These are phyloP conservation scores for Paracorniculantispora psalliotae DNA, from an alignment of 2,329 filamentous ascomycete species.

Conservation along the genomic window DNA sequence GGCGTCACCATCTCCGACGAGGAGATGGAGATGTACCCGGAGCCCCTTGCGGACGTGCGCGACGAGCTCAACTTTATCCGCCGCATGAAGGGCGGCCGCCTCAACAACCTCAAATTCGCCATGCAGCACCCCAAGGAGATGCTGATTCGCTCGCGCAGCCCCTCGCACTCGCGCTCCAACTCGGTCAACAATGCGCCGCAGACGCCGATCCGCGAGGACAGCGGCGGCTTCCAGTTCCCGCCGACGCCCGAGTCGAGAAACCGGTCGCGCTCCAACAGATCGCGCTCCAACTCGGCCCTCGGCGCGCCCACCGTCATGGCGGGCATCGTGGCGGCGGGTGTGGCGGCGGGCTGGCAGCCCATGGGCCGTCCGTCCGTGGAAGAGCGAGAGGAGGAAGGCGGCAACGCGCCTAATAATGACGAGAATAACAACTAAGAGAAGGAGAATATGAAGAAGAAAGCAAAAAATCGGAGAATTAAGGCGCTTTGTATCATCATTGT, in stretches of 20 bases:
- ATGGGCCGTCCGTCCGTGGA: constrained; percentile 44
- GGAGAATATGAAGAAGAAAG: not conserved
- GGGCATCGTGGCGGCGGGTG: constrained; percentile 72
- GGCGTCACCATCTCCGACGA: constrained; percentile 60
- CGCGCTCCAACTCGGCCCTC: constrained; percentile 64
- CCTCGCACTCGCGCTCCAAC: constrained; percentile 60
- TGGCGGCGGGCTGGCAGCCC: constrained; percentile 73
- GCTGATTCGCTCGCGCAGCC: constrained; percentile 59
- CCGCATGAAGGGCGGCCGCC: constrained; percentile 72
- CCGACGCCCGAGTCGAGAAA: constrained; percentile 57
- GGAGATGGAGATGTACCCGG: constrained; percentile 64
- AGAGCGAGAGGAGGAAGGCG: constrained; percentile 18
- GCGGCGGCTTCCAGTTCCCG: constrained; percentile 43
- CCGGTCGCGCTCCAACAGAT: constrained; percentile 62
- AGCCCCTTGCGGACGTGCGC: constrained; percentile 67
- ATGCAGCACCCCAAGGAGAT: constrained; percentile 70
- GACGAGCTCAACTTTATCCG: constrained; percentile 79
- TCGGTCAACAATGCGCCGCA: constrained; percentile 55
- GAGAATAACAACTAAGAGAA: not conserved
- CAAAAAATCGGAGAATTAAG: constrained; percentile 1
- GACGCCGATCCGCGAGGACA: constrained; percentile 58
- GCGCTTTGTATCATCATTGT: constrained; percentile 2
- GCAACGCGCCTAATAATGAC: constrained; percentile 8
- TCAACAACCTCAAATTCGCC: constrained; percentile 76
- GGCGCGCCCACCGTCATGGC: constrained; percentile 76